Conservation (phyloP, 371 early-diverging fungal species). For the Rhizomucor pusillus region DNA sequence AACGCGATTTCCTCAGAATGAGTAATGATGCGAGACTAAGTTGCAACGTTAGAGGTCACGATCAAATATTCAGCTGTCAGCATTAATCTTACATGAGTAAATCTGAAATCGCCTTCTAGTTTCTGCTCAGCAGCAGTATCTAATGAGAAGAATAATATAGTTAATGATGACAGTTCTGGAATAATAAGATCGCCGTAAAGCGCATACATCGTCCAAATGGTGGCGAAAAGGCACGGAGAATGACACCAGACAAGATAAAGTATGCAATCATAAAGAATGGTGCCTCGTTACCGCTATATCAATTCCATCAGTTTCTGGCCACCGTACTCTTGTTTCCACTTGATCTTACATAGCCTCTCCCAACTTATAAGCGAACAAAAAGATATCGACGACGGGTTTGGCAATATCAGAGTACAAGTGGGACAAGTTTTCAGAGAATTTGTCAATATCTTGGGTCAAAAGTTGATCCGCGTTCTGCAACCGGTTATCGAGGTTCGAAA, state of each 20-base stretch:
- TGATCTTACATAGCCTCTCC: constrained; percentile 73
- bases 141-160: constrained; percentile 11
- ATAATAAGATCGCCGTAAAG: neutral
- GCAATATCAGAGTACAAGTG: constrained; percentile 80
- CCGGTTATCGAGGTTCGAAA: constrained; percentile 76
- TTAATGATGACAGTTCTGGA: too few species aligned
- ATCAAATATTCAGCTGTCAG: constrained; percentile 12
- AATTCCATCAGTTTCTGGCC: too few species aligned
- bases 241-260: constrained; percentile 71
- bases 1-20: constrained; percentile 90
- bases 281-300: constrained; percentile 60
- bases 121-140: constrained; percentile 77
- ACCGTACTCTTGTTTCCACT: neutral
- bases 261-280: constrained; percentile 81
- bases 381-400: constrained; percentile 82
- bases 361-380: constrained; percentile 81
- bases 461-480: constrained; percentile 85
- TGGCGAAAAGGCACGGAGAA: constrained; percentile 79
- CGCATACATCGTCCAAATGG: constrained; percentile 78
- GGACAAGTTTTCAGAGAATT: constrained; percentile 74
- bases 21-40: constrained; percentile 73
- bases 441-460: constrained; percentile 86
- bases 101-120: constrained; percentile 85
- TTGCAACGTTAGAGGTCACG: neutral
- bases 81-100: constrained; percentile 61